Evolutionary conservation across 148 eudicot species (phyloP).

Genomic region (Hydrangea macrophylla): DNA sequence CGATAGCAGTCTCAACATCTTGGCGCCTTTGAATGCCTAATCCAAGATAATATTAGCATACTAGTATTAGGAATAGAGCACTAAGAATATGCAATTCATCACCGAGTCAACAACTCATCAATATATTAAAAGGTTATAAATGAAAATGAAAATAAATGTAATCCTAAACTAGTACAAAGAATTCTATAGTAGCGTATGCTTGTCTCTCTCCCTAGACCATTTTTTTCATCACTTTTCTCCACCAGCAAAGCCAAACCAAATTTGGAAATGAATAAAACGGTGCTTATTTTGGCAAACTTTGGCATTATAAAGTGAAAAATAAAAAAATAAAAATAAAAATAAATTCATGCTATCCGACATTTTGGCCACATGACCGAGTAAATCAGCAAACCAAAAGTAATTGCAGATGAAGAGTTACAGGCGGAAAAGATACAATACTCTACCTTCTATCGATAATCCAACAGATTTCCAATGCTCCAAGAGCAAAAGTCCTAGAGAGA

Average conservation of each 20-base stretch:
- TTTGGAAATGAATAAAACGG: background rate
- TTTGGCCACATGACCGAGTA: background rate
- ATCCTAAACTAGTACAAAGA: background rate
- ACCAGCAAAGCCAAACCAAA: too few species aligned
- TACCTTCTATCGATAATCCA: conserved; percentile 64
- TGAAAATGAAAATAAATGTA: background rate
- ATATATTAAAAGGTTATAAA: background rate
- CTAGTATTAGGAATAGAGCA: background rate
- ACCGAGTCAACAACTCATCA: background rate
- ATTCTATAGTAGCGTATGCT: background rate
- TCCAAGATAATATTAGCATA: background rate
- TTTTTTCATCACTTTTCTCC: background rate
- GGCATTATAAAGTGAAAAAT: background rate
- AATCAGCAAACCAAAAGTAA: background rate
- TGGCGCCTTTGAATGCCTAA: conserved; percentile 55
- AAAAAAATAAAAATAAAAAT: too few species aligned
- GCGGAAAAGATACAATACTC: background rate
- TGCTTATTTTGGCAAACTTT: background rate
- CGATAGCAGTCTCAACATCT: conserved; percentile 74
- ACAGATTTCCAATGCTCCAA: conserved; percentile 72
- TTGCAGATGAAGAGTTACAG: background rate
- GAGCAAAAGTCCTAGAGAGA: conserved; percentile 58
- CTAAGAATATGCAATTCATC: background rate
- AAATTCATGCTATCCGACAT: conserved; percentile 10
- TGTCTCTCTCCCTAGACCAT: background rate